Base-by-base conservation (phyloP, 108 stramenopile genomes). In the Seminavis robusta region DNA sequence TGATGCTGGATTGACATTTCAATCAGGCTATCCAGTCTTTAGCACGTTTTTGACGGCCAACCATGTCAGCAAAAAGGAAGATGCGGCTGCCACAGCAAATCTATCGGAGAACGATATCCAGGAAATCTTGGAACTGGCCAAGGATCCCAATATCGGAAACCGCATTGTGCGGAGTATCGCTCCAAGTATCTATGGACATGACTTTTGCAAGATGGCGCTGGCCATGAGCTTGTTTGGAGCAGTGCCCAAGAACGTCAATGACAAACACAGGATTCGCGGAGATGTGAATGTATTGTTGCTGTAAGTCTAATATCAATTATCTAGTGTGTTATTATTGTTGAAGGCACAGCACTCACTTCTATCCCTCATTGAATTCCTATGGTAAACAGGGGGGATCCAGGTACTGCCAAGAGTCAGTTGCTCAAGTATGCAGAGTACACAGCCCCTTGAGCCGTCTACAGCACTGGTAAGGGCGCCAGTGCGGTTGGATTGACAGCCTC, bases 351-450 rank as follows among this genome's bases (percentile, higher is more conserved):
- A n/a, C n/a, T n/a, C n/a, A n/a, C n/a, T n/a, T n/a, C n/a, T n/a
- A n/a, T n/a, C n/a, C n/a, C n/a, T n/a, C n/a, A n/a, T n/a, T n/a
- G n/a, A n/a, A n/a, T n/a, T n/a, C n/a, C n/a, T n/a, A n/a, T n/a
- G n/a, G n/a, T n/a, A n/a, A n/a, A n/a, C n/a, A n/a, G n/a, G n/a
- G 99, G 99, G 10, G 99, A 99, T 81, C 99, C 99, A 11, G 97
- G 99, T 10, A 96, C 95, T 7, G 97, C 97, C 33, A 99, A 99
- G 73, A 81, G 79, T 62, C 98, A 99, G 64, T 65, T 98, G 56
- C 71, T 99, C 30, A 99, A 99, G 64, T 98, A 99, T 71, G 94
- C 93, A 7, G 97, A 98, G 49, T 81, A 81, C 23, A 96, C 95
- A 0, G 97, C 98, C 8, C 95, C 99, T 0, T 65, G 99, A 23